phyloP scores from a whole-genome alignment of 441 rosid species.

The Gossypium laxum region DNA sequence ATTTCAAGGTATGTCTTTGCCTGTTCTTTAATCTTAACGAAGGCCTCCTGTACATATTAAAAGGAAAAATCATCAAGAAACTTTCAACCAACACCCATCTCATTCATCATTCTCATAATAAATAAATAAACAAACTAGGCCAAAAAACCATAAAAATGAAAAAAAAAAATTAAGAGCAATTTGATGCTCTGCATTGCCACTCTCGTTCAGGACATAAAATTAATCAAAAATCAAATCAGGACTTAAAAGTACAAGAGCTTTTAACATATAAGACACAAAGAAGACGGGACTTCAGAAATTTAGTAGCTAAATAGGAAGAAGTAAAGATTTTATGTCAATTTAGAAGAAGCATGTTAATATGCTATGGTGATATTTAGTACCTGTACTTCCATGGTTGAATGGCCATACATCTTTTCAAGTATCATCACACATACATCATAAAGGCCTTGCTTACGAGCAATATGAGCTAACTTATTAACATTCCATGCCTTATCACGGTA shows the following conservation, averaged over 20 bases:
- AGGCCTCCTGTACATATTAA: constrained; percentile 66
- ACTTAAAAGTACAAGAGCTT: background rate
- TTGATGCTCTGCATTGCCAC: background rate
- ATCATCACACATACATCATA: constrained; percentile 78
- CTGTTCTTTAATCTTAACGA: constrained; percentile 93
- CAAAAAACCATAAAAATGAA: background rate
- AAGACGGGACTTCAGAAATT: background rate
- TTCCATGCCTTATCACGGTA: constrained; percentile 98
- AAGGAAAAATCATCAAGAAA: constrained; percentile 18
- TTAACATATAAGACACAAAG: background rate
- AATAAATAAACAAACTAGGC: background rate
- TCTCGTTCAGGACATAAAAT: background rate
- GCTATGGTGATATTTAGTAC: constrained; percentile 27
- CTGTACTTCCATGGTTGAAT: constrained; percentile 98
- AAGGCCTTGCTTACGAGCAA: constrained; percentile 94
- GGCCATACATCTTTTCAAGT: constrained; percentile 96
- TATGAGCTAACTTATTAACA: constrained; percentile 93
- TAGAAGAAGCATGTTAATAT: background rate
- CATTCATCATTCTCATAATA: background rate
- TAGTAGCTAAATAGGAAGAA: background rate
- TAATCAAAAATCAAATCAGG: background rate
- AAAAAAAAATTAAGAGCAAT: background rate
- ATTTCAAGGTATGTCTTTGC: constrained; percentile 83
- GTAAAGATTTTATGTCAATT: background rate
- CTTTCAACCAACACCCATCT: background rate